These are phyloP conservation scores for Gremmenia infestans DNA, from an alignment of 2,329 filamentous ascomycete genomes.

Conservation along the genomic window DNA sequence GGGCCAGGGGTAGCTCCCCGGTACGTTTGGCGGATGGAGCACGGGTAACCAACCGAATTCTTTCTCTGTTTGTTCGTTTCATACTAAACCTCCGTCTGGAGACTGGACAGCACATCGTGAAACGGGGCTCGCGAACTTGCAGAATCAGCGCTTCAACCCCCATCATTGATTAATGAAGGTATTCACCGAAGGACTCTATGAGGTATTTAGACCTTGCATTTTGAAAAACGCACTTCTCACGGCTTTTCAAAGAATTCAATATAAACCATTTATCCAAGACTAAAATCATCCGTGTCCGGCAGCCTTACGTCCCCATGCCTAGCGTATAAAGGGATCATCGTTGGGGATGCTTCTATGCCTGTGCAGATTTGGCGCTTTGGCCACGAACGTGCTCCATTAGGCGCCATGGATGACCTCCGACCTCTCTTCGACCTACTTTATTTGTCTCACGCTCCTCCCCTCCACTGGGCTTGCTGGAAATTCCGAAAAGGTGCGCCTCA, in stretches of 20 bases:
- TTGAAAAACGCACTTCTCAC: neutral
- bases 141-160: neutral
- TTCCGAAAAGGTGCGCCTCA: neutral
- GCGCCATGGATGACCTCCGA: neutral
- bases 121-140: neutral
- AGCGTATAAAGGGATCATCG: neutral
- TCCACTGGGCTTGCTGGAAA: neutral
- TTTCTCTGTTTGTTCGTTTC: neutral
- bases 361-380: neutral
- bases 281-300: neutral
- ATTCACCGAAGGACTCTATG: neutral
- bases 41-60: neutral
- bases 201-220: neutral
- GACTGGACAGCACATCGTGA: neutral
- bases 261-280: too few species aligned
- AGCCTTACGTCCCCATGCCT: neutral
- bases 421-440: neutral
- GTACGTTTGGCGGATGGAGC: neutral
- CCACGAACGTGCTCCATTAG: neutral
- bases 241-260: neutral
- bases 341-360: neutral
- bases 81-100: neutral
- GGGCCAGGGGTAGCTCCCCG: neutral
- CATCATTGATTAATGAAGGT: neutral
- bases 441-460: neutral